phyloP scores from a whole-genome alignment of 345 rosid species.

The Kandelia obovata region DNA sequence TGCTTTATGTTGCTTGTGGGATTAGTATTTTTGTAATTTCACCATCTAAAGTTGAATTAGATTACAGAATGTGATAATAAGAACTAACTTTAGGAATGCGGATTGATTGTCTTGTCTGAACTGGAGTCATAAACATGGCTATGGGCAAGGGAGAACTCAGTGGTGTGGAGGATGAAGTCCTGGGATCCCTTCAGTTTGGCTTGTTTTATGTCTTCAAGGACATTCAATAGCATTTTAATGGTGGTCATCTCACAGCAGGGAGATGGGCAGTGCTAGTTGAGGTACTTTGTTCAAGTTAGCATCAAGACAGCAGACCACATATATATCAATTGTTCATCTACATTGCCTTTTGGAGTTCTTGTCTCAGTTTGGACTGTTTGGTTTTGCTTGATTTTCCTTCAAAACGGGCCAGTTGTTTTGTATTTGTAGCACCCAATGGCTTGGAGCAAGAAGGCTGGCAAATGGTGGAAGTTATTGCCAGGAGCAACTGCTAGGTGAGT shows the following conservation, averaged over 20 bases:
- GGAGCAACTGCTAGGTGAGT: slow-evolving; percentile 29
- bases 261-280: slow-evolving; percentile 41
- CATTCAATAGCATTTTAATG: slow-evolving; percentile 38
- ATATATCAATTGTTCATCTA: slow-evolving; percentile 14
- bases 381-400: slow-evolving; percentile 38
- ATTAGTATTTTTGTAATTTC: slow-evolving; percentile 2
- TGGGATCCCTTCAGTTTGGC: slow-evolving; percentile 36
- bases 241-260: slow-evolving; percentile 66
- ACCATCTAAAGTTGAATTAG: neutral
- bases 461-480: slow-evolving; percentile 22
- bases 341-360: slow-evolving; percentile 41
- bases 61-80: slow-evolving; percentile 9
- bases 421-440: slow-evolving; percentile 38
- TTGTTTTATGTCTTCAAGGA: slow-evolving; percentile 29
- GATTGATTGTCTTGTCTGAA: slow-evolving; percentile 18
- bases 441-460: slow-evolving; percentile 39
- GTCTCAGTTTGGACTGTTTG: slow-evolving; percentile 37
- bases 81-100: slow-evolving; percentile 17
- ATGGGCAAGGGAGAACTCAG: slow-evolving; percentile 23
- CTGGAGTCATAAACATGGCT: slow-evolving; percentile 24
- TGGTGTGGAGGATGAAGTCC: slow-evolving; percentile 22
- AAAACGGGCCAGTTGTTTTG: slow-evolving; percentile 23
- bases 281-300: slow-evolving; percentile 47
- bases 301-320: slow-evolving; percentile 52
- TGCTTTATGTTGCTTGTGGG: neutral